Base-by-base conservation (phyloP, 495 filamentous ascomycete genomes). In the Trichoderma gamsii region DNA sequence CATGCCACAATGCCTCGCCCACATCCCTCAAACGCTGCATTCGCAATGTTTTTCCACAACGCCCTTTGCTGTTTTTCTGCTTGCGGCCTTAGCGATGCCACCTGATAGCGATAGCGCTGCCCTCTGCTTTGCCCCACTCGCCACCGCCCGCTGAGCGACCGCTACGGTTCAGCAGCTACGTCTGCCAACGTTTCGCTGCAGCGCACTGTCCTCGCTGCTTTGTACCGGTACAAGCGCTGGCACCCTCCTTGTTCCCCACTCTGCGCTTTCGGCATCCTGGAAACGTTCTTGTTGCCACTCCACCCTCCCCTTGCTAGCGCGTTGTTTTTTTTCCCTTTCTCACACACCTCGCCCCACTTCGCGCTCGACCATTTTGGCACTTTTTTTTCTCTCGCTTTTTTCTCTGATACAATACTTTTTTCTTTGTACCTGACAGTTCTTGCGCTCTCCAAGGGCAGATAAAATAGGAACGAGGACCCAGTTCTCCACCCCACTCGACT, bases 381-480 rank as follows among this genome's bases (percentile, higher is more conserved):
- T 23, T 32, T 27, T 66, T 66, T 12, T 49, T 41, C 15, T 51
- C 64, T n/a, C 21, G 2, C 27, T 0, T 9, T 32, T 66, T 25
- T 41, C 25, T 23, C 65, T 38, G 35, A 51, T n/a, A 43, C 15
- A 66, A 51, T 61, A 61, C 56, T 29, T 52, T 61, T 61, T 18
- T 23, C 56, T 25, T 61, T 32, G 27, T 32, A 61, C 23, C 56
- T 61, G 23, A 32, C 56, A 27, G 56, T 27, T 32, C 27, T 25
- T 61, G 35, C 35, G 35, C 21, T 56, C 27, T 32, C 56, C 56
- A 61, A 61, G 56, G 56, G 44, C 44, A 44, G 59, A 68, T 64
- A 64, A 68, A 68, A 68, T 27, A 64, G 56, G 43, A 64, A 49
- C 59, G 59, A 68, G 67, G 67, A 68, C 67, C 67, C 67, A 64